Base-by-base conservation (phyloP, 768 basidiomycete species). In the Psilocybe subaeruginosa region DNA sequence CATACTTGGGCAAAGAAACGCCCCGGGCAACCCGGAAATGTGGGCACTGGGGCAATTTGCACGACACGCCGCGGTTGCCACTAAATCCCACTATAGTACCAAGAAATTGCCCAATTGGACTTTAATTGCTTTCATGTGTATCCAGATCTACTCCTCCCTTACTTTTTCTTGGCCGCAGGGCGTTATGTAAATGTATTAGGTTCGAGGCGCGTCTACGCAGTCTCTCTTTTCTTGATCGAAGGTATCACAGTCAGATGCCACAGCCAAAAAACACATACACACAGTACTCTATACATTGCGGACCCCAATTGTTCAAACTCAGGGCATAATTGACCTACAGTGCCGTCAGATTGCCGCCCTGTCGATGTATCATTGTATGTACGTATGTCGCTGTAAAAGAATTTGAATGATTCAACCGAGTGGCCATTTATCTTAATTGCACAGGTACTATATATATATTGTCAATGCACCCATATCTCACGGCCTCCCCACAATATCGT, bases 351-450 rank as follows among this genome's bases (percentile, higher is more conserved):
- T 14, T 8, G 8, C 8, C 14, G 14, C 37, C 37, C 47, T 55
- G 37, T 27, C 16, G 23, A 19, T 31, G 45, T 41, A 29, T 27
- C 31, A 9, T 41, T 54, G 17, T 55, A n/a, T 45, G 43, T 46
- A 37, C 43, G 39, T 43, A 37, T 27, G 17, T 45, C 35, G 23
- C 23, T 30, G 16, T 51, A 51, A 48, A 56, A 30, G 29, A 39
- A 35, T 51, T 19, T 17, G 54, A 45, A 49, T 12, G 46, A 60
- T 49, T 51, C 47, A 39, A 49, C 49, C 55, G 60, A 56, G 60
- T 17, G 33, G 55, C 60, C 55, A 61, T 61, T 47, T 61, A 56
- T 61, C 60, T 61, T 61, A 52, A 61, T 57, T 61, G 60, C 54
- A 41, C 50, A 59, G 47, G 50, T 35, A 51, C 37, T 29, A 37